Conservation (phyloP, 2,329 filamentous ascomycete species). For the Byssoonygena ceratinophila region DNA sequence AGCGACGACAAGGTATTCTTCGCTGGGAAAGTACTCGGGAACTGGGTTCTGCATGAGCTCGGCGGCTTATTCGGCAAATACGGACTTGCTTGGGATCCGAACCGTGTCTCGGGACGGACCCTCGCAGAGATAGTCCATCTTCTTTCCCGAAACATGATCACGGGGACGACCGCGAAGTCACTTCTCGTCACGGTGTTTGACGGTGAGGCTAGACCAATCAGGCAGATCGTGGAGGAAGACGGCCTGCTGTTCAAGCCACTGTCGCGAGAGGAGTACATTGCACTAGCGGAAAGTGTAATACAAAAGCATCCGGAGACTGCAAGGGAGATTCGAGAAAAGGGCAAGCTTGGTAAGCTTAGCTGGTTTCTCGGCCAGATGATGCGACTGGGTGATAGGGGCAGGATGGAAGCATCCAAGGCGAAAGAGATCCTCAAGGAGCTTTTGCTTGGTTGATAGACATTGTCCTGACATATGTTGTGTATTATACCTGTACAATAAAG, state of each 20-base stretch:
- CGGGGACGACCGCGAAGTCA: slow-evolving; percentile 49
- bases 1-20: slow-evolving; percentile 12
- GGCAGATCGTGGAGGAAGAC: slow-evolving; percentile 47
- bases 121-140: slow-evolving; percentile 39
- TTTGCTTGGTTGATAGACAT: slow-evolving; percentile 26
- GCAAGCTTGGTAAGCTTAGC: slow-evolving; percentile 54
- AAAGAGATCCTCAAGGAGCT: slow-evolving; percentile 44
- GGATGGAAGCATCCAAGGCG: slow-evolving; percentile 51
- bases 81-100: slow-evolving; percentile 35
- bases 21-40: slow-evolving; percentile 44
- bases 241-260: slow-evolving; percentile 47
- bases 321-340: slow-evolving; percentile 48
- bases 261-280: slow-evolving; percentile 45
- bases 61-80: slow-evolving; percentile 52
- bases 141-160: slow-evolving; percentile 38
- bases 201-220: slow-evolving; percentile 40
- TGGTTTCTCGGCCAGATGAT: slow-evolving; percentile 63
- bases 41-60: slow-evolving; percentile 66
- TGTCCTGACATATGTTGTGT: too few species aligned
- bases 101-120: slow-evolving; percentile 32
- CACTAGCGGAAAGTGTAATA: slow-evolving; percentile 45
- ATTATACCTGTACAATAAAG: too few species aligned
- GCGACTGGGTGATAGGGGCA: slow-evolving; percentile 48
- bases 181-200: slow-evolving; percentile 48
- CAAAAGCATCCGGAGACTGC: slow-evolving; percentile 48